Evolutionary conservation across 2,329 filamentous ascomycete genomes (phyloP), one percentile per base, ranked within the genome.

Genomic region (Botrytis fabae): DNA sequence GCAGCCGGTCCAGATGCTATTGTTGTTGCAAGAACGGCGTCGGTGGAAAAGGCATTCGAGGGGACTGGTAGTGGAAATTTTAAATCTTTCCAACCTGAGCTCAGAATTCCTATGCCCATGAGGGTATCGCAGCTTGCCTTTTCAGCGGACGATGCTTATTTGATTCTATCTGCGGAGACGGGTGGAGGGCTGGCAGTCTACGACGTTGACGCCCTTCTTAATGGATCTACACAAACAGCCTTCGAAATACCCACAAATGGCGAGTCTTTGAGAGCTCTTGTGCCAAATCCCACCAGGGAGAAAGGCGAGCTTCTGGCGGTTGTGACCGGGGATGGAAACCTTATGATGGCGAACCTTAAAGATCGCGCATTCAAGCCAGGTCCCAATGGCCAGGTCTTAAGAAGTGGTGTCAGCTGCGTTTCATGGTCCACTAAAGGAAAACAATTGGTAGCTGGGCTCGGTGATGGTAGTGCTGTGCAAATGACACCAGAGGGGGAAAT

Each of bases 361-460:
- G 87, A 91, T 54, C 86, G 87, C 66, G 85, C 84, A 59, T 86
- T 94, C 62, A 80, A 87, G 14, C 83, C 84, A 48, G 88, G 88
- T 1, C 78, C 85, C 32, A 89, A 89, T 76, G 93, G 93, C 48
- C 87, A 84, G 75, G 84, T 91, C 0, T 85, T 97, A 75, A 93
- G 91, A 79, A 85, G 88, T 42, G 91, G 92, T 65, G 95, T 97
- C 42, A 94, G 91, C 80, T 96, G 92, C 79, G 88, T 93, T 9
- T 91, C 93, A 72, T 99, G 97, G 96, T 99, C 96, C 81, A 92
- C 90, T 74, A 93, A 91, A 80, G 96, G 96, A 64, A 99, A 97
- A 81, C 95, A 98, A 81, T 85, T 99, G 61, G 91, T 97, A 62
- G 95, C 93, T 77, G 96, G 97, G 25, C 85, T 96, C 77, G 90